Evolutionary conservation across 345 rosid genomes (phyloP).

Genomic region (Adansonia digitata): DNA sequence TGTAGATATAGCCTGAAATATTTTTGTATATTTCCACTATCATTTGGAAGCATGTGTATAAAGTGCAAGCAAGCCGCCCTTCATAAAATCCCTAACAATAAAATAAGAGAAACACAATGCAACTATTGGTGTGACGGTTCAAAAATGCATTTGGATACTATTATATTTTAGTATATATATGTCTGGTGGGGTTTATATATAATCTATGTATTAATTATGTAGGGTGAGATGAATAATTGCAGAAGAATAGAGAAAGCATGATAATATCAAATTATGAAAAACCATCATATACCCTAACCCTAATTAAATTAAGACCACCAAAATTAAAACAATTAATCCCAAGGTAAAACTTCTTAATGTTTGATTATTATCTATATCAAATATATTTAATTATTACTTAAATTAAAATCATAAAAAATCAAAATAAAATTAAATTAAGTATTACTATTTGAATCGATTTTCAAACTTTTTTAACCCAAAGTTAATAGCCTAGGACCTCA

Average conservation of each 20-base stretch:
- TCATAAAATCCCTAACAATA: background rate
- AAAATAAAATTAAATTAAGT: no score
- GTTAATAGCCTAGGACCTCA: no score
- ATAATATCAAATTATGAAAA: background rate
- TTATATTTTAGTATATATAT: no score
- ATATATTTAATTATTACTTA: no score
- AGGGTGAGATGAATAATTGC: conserved; percentile 19
- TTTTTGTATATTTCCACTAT: background rate
- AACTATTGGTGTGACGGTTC: background rate
- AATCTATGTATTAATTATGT: background rate
- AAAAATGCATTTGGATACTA: background rate
- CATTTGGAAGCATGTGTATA: conserved; percentile 11
- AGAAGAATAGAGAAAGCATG: conserved; percentile 18
- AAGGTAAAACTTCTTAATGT: no score
- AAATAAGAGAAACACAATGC: background rate
- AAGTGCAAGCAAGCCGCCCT: background rate
- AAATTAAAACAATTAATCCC: conserved; percentile 17
- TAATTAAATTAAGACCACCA: conserved; percentile 1
- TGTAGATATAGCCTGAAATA: background rate
- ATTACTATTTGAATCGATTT: no score
- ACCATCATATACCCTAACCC: conserved; percentile 5
- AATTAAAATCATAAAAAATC: no score
- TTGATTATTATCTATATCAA: no score
- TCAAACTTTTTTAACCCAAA: no score
- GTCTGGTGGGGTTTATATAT: no score